phyloP scores from a whole-genome alignment of 441 rosid species.

The Populus tomentosa region DNA sequence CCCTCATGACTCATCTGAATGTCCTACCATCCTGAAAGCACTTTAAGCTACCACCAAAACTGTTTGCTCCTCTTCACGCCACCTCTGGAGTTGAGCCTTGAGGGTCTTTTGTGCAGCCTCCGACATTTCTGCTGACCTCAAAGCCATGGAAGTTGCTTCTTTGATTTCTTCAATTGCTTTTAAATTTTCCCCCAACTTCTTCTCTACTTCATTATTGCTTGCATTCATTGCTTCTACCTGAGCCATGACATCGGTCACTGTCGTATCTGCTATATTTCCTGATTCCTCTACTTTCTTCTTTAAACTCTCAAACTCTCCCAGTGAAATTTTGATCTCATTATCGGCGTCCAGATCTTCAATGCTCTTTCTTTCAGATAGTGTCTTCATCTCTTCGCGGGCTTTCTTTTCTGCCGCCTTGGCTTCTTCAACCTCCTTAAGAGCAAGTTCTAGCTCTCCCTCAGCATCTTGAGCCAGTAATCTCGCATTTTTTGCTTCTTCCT shows the following conservation, averaged over 20 bases:
- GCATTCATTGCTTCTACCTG: conserved; percentile 45
- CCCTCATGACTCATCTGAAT: neutral
- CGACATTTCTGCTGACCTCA: conserved; percentile 62
- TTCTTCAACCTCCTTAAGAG: conserved; percentile 40
- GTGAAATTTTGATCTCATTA: conserved; percentile 44
- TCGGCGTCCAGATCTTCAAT: conserved; percentile 17
- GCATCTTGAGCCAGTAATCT: conserved; percentile 31
- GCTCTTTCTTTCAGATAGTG: conserved; percentile 31
- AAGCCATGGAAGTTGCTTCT: conserved; percentile 60
- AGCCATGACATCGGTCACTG: conserved; percentile 39
- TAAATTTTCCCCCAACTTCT: conserved; percentile 40
- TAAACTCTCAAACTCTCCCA: conserved; percentile 49
- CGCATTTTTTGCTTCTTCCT: conserved; percentile 43
- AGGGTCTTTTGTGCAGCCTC: conserved; percentile 61
- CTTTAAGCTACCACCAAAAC: conserved; percentile 10
- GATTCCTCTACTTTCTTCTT: conserved; percentile 50
- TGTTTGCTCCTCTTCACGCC: conserved; percentile 48
- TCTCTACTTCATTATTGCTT: conserved; percentile 36
- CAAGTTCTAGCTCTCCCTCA: conserved; percentile 40
- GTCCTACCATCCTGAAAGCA: conserved; percentile 3
- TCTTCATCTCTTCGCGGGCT: conserved; percentile 47
- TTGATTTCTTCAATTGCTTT: conserved; percentile 62
- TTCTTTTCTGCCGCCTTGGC: conserved; percentile 51
- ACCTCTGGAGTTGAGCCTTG: conserved; percentile 53
- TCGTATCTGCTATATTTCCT: conserved; percentile 30